These are phyloP conservation scores for Ascochyta viciae-villosae DNA, from an alignment of 2,329 filamentous ascomycete species.

Conservation along the genomic window DNA sequence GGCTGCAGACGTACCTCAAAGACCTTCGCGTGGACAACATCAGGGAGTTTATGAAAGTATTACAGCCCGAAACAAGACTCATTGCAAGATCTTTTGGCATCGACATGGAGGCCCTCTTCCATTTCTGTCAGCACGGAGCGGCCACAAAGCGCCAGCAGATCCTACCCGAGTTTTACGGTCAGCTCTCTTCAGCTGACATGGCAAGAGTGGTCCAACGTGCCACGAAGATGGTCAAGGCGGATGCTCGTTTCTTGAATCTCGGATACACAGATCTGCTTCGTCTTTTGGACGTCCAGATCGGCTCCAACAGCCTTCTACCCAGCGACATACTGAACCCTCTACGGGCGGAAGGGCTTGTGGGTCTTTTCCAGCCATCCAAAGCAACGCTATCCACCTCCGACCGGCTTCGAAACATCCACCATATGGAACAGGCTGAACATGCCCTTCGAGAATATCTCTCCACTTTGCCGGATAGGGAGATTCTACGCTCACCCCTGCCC, in stretches of 20 bases:
- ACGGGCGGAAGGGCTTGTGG: constrained; percentile 28
- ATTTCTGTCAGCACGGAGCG: constrained; percentile 15
- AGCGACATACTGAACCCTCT: constrained; percentile 36
- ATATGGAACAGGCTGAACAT: constrained; percentile 30
- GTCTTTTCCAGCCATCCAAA: constrained; percentile 18
- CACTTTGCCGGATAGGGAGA: constrained; percentile 16
- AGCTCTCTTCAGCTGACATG: constrained; percentile 22
- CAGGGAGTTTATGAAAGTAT: neutral
- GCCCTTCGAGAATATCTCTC: constrained; percentile 20
- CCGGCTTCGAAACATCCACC: neutral
- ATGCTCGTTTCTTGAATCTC: constrained; percentile 21
- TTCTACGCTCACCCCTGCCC: neutral
- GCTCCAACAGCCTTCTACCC: constrained; percentile 27
- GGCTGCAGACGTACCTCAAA: constrained; percentile 26
- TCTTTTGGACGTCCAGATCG: constrained; percentile 24
- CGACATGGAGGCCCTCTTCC: constrained; percentile 14
- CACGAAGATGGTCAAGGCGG: constrained; percentile 22
- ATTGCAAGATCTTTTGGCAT: constrained; percentile 25
- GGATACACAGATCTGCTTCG: constrained; percentile 19
- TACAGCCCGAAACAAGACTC: neutral
- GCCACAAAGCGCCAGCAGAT: constrained; percentile 7
- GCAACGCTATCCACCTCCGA: neutral
- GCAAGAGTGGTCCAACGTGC: constrained; percentile 25
- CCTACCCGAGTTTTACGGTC: constrained; percentile 33
- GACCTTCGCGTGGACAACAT: neutral